phyloP scores from a whole-genome alignment of 2,329 filamentous ascomycete species.

The Sclerotinia nivalis region DNA sequence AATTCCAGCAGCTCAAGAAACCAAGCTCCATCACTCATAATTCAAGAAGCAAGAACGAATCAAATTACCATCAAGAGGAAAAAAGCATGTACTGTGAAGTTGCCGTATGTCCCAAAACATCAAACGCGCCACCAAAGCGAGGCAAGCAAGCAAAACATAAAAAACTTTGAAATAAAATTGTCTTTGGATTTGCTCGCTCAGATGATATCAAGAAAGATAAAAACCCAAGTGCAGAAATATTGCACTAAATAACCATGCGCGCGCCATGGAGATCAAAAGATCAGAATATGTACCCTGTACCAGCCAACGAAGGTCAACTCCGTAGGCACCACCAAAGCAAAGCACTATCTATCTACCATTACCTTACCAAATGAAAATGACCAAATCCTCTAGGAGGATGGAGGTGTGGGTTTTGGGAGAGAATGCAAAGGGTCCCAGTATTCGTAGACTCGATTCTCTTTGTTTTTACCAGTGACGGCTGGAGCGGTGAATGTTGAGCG shows the following conservation, averaged over 20 bases:
- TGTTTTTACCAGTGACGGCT: constrained; percentile 50
- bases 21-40: background rate
- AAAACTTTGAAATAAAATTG: background rate
- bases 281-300: background rate
- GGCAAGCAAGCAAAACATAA: background rate
- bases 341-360: constrained; percentile 16
- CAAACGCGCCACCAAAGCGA: background rate
- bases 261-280: background rate
- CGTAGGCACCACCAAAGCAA: constrained; percentile 8
- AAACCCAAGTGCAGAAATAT: background rate
- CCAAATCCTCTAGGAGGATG: background rate
- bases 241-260: background rate
- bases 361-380: background rate
- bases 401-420: constrained; percentile 1
- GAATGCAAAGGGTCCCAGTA: constrained; percentile 55
- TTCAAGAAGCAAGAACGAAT: background rate
- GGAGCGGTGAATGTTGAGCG: constrained; percentile 58
- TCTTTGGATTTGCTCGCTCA: background rate
- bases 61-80: background rate
- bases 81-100: constrained; percentile 18
- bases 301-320: constrained; percentile 3
- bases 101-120: constrained; percentile 9
- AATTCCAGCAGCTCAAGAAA: background rate
- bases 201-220: background rate
- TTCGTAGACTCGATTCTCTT: constrained; percentile 52